A percentile compares a stretch with the other conserved stretches of the same genome.
phyloP scores from a whole-genome alignment of 2,329 filamentous ascomycete species.

The Penicillium sp. region DNA sequence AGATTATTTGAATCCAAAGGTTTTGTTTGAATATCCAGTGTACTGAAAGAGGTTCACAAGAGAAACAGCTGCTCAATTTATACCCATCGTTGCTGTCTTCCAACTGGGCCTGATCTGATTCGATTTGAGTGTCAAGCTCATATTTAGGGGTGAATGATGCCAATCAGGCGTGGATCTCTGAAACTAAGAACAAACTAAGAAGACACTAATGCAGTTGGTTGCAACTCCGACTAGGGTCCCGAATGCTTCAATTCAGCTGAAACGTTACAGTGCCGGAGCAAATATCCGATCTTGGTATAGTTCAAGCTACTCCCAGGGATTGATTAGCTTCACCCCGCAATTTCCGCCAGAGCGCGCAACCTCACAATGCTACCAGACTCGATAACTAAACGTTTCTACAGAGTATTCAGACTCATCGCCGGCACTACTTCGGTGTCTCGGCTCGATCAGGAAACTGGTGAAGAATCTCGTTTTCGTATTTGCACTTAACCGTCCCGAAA shows the following conservation, averaged over 20 bases:
- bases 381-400: background rate
- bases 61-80: background rate
- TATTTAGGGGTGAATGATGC: background rate
- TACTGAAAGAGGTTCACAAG: background rate
- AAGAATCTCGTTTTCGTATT: background rate
- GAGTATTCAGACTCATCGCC: background rate
- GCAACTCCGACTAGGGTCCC: background rate
- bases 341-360: conserved; percentile 5
- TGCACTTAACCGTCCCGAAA: background rate
- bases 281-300: background rate
- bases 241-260: background rate
- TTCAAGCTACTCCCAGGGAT: background rate
- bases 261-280: background rate
- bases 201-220: background rate
- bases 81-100: background rate
- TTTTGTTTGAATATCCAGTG: background rate
- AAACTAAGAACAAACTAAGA: background rate
- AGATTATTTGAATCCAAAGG: background rate
- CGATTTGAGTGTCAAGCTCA: background rate
- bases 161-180: background rate
- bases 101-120: background rate
- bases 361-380: conserved; percentile 6
- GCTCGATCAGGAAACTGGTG: background rate
- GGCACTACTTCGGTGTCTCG: background rate
- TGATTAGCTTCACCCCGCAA: conserved; percentile 2